Evolutionary conservation across 192 early-diverging fungal species (phyloP).

Genomic region (Gigaspora rosea): DNA sequence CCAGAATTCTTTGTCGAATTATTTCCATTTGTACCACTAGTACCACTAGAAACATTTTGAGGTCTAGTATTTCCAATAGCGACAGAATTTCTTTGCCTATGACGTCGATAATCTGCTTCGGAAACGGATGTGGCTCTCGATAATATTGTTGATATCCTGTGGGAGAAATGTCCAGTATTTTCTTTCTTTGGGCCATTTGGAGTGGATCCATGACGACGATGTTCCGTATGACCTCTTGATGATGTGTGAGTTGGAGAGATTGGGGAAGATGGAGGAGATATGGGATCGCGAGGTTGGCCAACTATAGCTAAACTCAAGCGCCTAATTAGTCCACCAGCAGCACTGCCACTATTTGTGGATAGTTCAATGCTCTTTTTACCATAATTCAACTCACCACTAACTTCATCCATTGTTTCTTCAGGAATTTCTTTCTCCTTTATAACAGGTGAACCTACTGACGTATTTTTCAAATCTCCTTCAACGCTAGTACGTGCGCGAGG

Average conservation of each 20-base stretch:
- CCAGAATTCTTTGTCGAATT: not conserved
- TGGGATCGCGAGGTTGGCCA: constrained; percentile 12
- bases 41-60: not conserved
- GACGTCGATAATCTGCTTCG: constrained; percentile 28
- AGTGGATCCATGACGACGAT: constrained; percentile 27
- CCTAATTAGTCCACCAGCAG: constrained; percentile 29
- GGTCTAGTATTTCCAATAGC: not conserved
- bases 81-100: constrained; percentile 11
- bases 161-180: constrained; percentile 3
- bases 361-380: constrained; percentile 26
- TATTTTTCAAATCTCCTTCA: constrained; percentile 17
- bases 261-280: constrained; percentile 13
- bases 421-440: constrained; percentile 16
- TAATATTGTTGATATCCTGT: constrained; percentile 18
- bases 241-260: not conserved
- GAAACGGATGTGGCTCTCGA: constrained; percentile 25
- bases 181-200: constrained; percentile 29
- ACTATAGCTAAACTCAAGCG: constrained; percentile 33
- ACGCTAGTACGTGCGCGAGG: constrained; percentile 26
- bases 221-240: not conserved
- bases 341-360: not conserved
- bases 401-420: constrained; percentile 30
- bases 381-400: constrained; percentile 28
- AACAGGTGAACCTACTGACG: constrained; percentile 5
- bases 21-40: not conserved